Percentiles rank a stretch among this genome's conserved stretches.
phyloP scores from a whole-genome alignment of 2,329 filamentous ascomycete genomes.

The Plenodomus lindquistii region DNA sequence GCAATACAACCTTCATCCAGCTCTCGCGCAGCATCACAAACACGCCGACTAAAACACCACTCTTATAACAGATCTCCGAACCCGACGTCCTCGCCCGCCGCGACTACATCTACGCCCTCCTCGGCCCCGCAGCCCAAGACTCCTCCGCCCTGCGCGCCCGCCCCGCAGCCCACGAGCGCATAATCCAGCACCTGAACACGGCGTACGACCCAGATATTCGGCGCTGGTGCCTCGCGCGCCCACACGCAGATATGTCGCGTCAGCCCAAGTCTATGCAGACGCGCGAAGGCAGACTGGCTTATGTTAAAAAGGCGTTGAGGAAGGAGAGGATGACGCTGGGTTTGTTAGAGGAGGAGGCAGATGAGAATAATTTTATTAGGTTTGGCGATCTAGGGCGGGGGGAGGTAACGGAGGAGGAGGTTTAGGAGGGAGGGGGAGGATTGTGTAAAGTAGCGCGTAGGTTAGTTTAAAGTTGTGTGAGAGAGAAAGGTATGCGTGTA shows the following conservation, averaged over 20 bases:
- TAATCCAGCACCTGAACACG: conserved; percentile 23
- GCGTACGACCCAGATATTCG: neutral
- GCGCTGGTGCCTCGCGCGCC: neutral
- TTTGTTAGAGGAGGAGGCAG: too few species aligned
- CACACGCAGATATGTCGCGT: too few species aligned
- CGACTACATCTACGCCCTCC: conserved; percentile 15
- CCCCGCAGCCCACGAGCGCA: conserved; percentile 19
- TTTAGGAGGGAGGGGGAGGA: too few species aligned
- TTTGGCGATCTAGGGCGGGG: too few species aligned
- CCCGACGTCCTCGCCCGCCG: conserved; percentile 27
- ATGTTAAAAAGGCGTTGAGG: neutral
- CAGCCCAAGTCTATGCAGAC: neutral
- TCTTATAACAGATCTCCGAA: conserved; percentile 3
- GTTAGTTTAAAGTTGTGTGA: too few species aligned
- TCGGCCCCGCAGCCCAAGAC: conserved; percentile 10
- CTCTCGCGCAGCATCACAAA: too few species aligned
- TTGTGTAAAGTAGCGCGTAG: too few species aligned
- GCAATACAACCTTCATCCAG: too few species aligned
- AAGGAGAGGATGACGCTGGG: too few species aligned
- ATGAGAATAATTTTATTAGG: too few species aligned
- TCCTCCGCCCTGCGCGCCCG: conserved; percentile 13
- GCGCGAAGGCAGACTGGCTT: neutral
- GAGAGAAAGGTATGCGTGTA: too few species aligned
- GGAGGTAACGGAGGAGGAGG: too few species aligned
- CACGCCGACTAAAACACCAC: neutral